Percentiles rank a stretch among this genome's conserved stretches.
phyloP scores from a whole-genome alignment of 1,139 yeast genomes.

The Meyerozyma elateridarum region DNA sequence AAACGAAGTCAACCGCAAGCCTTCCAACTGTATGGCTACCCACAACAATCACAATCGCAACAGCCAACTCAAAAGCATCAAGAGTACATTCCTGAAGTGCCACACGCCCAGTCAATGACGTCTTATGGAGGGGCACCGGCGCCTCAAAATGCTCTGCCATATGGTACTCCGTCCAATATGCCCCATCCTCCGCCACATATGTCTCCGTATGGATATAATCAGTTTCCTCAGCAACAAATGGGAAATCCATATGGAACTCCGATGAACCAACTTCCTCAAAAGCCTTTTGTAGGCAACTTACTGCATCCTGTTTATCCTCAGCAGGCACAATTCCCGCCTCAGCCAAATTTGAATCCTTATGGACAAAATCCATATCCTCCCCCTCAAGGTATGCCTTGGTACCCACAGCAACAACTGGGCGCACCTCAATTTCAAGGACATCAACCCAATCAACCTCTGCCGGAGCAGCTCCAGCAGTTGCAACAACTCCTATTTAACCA shows the following conservation, averaged over 20 bases:
- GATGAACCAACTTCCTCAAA: background rate
- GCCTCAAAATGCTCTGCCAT: constrained; percentile 10
- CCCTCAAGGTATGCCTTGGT: constrained; percentile 7
- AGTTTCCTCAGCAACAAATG: background rate
- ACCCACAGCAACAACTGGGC: constrained; percentile 4
- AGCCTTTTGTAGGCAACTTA: constrained; percentile 1
- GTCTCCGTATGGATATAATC: background rate
- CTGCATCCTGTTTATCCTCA: constrained; percentile 3
- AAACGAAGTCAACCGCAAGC: constrained; percentile 9
- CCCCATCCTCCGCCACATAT: constrained; percentile 9
- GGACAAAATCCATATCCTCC: constrained; percentile 3
- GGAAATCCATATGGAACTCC: background rate
- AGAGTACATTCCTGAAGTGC: constrained; percentile 5
- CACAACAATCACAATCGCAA: constrained; percentile 2
- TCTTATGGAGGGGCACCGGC: too few relatives aligned
- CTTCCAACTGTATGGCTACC: constrained; percentile 21
- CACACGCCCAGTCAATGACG: too few relatives aligned
- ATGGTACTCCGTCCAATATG: constrained; percentile 15
- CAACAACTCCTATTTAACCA: constrained; percentile 27
- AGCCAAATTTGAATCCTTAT: background rate
- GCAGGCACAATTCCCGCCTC: background rate
- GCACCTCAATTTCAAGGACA: too few relatives aligned
- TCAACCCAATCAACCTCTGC: constrained; percentile 13
- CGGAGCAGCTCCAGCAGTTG: constrained; percentile 24
- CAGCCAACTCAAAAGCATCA: background rate